These are phyloP conservation scores for Asterophora lycoperdoides DNA, from an alignment of 768 basidiomycete genomes.

Conservation along the genomic window DNA sequence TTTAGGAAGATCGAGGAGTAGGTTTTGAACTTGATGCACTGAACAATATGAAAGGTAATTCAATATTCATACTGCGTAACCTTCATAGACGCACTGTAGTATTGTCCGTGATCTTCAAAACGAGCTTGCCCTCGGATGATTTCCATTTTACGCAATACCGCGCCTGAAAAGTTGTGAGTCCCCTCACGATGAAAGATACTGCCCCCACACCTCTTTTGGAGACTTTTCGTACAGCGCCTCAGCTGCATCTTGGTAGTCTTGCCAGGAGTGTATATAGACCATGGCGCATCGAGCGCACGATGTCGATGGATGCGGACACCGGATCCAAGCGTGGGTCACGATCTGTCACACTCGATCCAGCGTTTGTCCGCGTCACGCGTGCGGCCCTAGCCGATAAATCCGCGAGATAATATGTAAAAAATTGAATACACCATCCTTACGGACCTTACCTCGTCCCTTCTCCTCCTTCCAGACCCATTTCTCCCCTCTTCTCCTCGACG, in stretches of 20 bases:
- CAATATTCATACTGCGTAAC: not conserved
- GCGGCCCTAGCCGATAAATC: conserved; percentile 20
- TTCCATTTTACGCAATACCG: conserved; percentile 94
- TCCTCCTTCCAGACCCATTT: not conserved
- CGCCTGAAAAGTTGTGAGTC: conserved; percentile 44
- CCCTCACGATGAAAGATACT: not conserved
- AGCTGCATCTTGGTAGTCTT: conserved; percentile 86
- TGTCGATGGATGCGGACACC: conserved; percentile 1
- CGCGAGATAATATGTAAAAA: conserved; percentile 10
- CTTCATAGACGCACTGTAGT: conserved; percentile 56
- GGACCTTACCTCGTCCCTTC: conserved; percentile 4
- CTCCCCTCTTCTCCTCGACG: not conserved
- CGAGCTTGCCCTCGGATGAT: conserved; percentile 77
- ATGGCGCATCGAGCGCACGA: conserved; percentile 49
- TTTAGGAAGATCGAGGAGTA: conserved; percentile 93
- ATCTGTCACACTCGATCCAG: conserved; percentile 13
- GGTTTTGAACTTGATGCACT: conserved; percentile 98
- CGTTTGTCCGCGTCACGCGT: conserved; percentile 9
- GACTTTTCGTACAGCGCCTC: conserved; percentile 79
- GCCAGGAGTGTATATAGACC: conserved; percentile 90
- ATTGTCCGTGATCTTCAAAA: conserved; percentile 93
- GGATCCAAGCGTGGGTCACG: conserved; percentile 18
- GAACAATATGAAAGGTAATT: conserved; percentile 1
- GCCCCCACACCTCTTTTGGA: conserved; percentile 61
- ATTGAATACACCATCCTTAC: too few relatives aligned